Evolutionary conservation across 2,329 filamentous ascomycete genomes (phyloP).

Genomic region (Neofusicoccum kwambonambiense): DNA sequence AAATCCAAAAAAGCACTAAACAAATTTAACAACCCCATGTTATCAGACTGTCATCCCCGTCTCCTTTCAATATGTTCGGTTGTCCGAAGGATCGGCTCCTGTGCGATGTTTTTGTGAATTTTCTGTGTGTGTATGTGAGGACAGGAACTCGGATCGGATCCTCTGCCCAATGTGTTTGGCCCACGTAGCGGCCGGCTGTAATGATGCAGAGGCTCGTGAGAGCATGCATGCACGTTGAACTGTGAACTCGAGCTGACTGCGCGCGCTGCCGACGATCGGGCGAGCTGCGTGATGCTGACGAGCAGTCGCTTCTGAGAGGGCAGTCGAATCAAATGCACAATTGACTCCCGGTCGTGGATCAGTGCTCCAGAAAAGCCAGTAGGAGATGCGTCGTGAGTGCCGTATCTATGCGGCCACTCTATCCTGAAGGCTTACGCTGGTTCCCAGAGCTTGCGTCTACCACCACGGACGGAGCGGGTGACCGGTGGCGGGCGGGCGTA

Average conservation of each 20-base stretch:
- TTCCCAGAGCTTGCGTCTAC: conserved; percentile 40
- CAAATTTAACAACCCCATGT: conserved; percentile 4
- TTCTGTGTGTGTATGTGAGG: conserved; percentile 8
- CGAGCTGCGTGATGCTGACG: neutral
- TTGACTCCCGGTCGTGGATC: conserved; percentile 6
- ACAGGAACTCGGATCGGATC: neutral
- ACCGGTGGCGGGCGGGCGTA: conserved; percentile 36
- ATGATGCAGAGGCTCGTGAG: conserved; percentile 6
- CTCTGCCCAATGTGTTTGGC: neutral
- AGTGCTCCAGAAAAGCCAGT: conserved; percentile 13
- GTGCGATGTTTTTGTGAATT: conserved; percentile 6
- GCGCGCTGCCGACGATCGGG: neutral
- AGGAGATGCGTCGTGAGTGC: conserved; percentile 5
- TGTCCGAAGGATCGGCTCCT: neutral
- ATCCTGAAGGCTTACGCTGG: conserved; percentile 29
- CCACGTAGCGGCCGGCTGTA: conserved; percentile 5
- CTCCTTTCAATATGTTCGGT: neutral
- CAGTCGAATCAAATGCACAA: conserved; percentile 13
- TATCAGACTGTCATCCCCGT: neutral
- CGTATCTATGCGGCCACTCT: neutral
- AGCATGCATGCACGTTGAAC: conserved; percentile 10
- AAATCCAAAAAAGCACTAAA: neutral
- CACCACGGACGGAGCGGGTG: conserved; percentile 32
- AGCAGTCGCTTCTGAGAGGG: neutral
- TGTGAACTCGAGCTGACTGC: conserved; percentile 11